Evolutionary conservation across 257 asterid species (phyloP), one percentile per base, ranked within the genome.

Genomic region (Craterostigma plantagineum): DNA sequence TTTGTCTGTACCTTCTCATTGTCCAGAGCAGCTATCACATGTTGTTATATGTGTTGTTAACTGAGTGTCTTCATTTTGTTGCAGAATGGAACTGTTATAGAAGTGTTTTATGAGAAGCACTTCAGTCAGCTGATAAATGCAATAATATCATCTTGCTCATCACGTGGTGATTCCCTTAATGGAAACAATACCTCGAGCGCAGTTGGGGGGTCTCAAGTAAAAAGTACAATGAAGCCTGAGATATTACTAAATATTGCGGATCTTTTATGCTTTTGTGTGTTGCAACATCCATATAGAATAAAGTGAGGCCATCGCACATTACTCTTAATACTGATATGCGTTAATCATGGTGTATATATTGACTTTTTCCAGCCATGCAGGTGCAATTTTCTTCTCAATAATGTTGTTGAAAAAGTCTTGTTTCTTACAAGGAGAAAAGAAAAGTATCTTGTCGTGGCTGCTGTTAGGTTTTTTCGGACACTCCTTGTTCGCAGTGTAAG

Each of bases 251-350:
- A 78, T 62, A 66, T 80, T 49, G 83, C 95, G 64, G 99, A 90
- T 55, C 80, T 90, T 59, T 84, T 90, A 50, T 77, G 87, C 83
- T 90, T 79, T 66, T 90, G 94, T 42, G 78, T 90, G 40, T 53
- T 79, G 73, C 94, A 84, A 68, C 99, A 90, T 65, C 91, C 99
- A 14, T 68, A 68, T 49, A 75, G 87, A 68, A 90, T 83, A 63
- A 83, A 90, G 95, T 90, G 75, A 72, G 49, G 40, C 59, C 52
- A 55, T 62, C 33, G 43, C 40, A 45, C 46, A 17, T 36, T 33
- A 34, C 57, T 34, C 30, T 2, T 23, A 23, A 23, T 23, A 23
- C 6, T 23, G 4, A 23, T 23, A 23, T 23, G 30, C 30, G 6
- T 2, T 36, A 33, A 15, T 48, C 48, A 46, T 43, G 48, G 43